Evolutionary conservation across 371 early-diverging fungal species (phyloP).

Genomic region (Capillidium rhysosporum): DNA sequence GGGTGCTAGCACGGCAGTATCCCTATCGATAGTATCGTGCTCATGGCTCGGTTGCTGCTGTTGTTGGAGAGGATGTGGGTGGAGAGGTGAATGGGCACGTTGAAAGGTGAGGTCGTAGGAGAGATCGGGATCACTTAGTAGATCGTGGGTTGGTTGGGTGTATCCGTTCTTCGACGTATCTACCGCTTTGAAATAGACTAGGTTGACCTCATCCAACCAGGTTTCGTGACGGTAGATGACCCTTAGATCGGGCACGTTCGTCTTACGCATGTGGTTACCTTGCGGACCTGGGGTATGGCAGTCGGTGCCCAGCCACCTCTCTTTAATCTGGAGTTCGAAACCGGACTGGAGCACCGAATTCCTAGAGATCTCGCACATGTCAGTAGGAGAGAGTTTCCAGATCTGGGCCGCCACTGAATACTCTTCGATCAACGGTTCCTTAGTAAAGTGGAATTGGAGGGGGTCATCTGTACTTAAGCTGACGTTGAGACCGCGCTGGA

Average conservation of each 20-base stretch:
- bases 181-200: conserved; percentile 14
- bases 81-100: neutral
- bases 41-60: too few relatives aligned
- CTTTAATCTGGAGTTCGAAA: conserved; percentile 77
- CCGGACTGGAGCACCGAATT: conserved; percentile 91
- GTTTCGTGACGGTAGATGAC: conserved; percentile 71
- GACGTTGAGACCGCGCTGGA: conserved; percentile 91
- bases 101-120: neutral
- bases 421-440: conserved; percentile 97
- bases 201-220: conserved; percentile 55
- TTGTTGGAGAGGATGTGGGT: neutral
- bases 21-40: too few relatives aligned
- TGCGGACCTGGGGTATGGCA: conserved; percentile 55
- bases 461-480: conserved; percentile 96
- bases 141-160: neutral
- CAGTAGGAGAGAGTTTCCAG: conserved; percentile 83
- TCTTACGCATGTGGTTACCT: conserved; percentile 84
- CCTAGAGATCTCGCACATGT: conserved; percentile 96
- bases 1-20: conserved; percentile 1
- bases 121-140: neutral
- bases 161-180: neutral
- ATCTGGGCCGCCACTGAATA: conserved; percentile 98
- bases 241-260: conserved; percentile 90
- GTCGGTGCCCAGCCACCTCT: conserved; percentile 78
- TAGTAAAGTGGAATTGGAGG: conserved; percentile 95